Evolutionary conservation across 805 yeast genomes (phyloP).

Genomic region (Kuraishia ogatae): DNA sequence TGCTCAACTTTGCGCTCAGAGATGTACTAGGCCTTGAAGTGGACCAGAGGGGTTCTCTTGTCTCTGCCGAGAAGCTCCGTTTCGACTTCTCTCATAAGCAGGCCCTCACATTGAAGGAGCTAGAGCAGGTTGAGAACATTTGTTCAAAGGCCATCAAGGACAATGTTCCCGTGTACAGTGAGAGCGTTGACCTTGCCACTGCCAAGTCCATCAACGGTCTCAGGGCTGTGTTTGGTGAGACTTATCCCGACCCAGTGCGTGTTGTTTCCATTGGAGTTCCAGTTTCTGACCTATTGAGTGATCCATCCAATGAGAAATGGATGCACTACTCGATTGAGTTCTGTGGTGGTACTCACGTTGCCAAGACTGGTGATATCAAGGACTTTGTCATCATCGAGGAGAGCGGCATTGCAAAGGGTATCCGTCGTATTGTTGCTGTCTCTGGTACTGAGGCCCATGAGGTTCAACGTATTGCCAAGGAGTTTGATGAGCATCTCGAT

Average conservation of each 20-base stretch:
- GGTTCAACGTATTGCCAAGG: slow-evolving; percentile 78
- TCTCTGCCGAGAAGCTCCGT: slow-evolving; percentile 89
- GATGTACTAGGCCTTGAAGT: slow-evolving; percentile 80
- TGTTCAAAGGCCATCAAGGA: slow-evolving; percentile 64
- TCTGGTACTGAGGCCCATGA: slow-evolving; percentile 87
- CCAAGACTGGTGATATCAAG: slow-evolving; percentile 87
- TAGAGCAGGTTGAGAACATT: slow-evolving; percentile 67
- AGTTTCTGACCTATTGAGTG: slow-evolving; percentile 66
- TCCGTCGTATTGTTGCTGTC: slow-evolving; percentile 95
- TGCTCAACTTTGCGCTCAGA: slow-evolving; percentile 82
- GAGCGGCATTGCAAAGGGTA: slow-evolving; percentile 97
- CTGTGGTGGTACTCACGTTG: slow-evolving; percentile 99
- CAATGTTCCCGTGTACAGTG: slow-evolving; percentile 66
- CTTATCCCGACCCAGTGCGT: slow-evolving; percentile 98
- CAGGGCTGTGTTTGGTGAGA: slow-evolving; percentile 98
- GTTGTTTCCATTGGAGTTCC: slow-evolving; percentile 94
- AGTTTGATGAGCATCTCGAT: slow-evolving; percentile 54
- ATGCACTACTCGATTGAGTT: slow-evolving; percentile 75
- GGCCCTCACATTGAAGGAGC: slow-evolving; percentile 64
- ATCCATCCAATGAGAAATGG: slow-evolving; percentile 76
- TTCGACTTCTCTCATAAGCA: slow-evolving; percentile 95
- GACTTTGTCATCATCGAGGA: slow-evolving; percentile 88
- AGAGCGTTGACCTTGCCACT: slow-evolving; percentile 66
- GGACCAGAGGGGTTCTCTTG: slow-evolving; percentile 95
- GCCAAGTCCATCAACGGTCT: slow-evolving; percentile 78